phyloP scores from a whole-genome alignment of 106 monocot genomes.

The Narthecium ossifragum region DNA sequence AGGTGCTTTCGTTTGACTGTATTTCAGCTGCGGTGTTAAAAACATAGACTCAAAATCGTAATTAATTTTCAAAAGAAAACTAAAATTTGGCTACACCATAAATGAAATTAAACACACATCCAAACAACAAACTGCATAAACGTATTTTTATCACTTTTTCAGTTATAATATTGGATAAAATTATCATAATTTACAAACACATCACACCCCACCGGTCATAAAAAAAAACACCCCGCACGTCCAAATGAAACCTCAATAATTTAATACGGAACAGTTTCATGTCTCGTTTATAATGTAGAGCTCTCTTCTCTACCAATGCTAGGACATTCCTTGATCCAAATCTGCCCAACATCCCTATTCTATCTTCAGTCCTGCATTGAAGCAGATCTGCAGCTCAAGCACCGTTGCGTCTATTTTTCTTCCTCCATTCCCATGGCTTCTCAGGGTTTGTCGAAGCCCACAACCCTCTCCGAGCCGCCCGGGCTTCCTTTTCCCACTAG shows the following conservation, averaged over 20 bases:
- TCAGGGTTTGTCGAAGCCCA: constrained; percentile 78
- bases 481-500: constrained; percentile 89
- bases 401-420: constrained; percentile 47
- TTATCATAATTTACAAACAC: too few relatives aligned
- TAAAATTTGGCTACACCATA: too few relatives aligned
- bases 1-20: too few relatives aligned
- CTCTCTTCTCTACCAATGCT: background rate
- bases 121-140: too few relatives aligned
- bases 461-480: constrained; percentile 44
- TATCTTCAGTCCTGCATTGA: too few relatives aligned
- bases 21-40: too few relatives aligned
- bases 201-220: too few relatives aligned
- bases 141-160: background rate
- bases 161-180: background rate
- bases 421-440: constrained; percentile 97
- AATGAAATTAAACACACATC: too few relatives aligned
- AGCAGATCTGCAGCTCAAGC: constrained; percentile 4
- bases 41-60: too few relatives aligned
- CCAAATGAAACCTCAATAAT: too few relatives aligned
- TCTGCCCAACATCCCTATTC: background rate
- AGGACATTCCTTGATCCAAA: background rate
- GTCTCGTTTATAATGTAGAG: background rate
- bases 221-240: too few relatives aligned
- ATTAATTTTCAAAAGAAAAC: too few relatives aligned
- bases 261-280: background rate